Percentiles rank a stretch among this genome's conserved stretches.
Conservation (phyloP, 352 stramenopile species). For the Phytopythium oedochilum region DNA sequence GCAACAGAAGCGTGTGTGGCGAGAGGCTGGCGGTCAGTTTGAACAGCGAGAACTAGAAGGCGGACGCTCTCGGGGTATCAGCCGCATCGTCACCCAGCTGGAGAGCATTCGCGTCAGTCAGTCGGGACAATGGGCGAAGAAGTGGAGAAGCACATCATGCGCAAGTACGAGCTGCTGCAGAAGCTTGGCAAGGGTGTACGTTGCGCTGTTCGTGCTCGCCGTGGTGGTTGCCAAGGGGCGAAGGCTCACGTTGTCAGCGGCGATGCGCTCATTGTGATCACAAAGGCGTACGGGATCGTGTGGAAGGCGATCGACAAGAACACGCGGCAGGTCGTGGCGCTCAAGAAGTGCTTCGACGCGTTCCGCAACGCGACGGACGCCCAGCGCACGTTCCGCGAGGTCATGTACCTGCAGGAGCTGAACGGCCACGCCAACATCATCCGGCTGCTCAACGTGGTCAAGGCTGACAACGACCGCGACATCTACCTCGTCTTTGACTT, state of each 20-base stretch:
- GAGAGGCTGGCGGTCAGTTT: background rate
- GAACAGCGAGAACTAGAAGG: background rate
- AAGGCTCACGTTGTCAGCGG: background rate
- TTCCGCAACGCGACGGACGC: slow-evolving; percentile 95
- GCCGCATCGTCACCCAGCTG: background rate
- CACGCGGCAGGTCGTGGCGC: slow-evolving; percentile 84
- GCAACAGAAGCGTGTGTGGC: background rate
- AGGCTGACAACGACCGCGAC: slow-evolving; percentile 94
- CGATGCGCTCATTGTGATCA: background rate
- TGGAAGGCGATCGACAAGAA: slow-evolving; percentile 96
- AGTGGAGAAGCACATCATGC: slow-evolving; percentile 91
- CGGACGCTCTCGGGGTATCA: background rate
- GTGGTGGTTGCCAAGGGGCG: background rate
- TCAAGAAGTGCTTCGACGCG: slow-evolving; percentile 97
- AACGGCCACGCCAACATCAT: slow-evolving; percentile 95
- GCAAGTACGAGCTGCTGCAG: slow-evolving; percentile 92
- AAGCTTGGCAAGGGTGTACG: slow-evolving; percentile 91
- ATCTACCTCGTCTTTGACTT: slow-evolving; percentile 98
- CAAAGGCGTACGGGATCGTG: slow-evolving; percentile 93
- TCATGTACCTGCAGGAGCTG: slow-evolving; percentile 95
- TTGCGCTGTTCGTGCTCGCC: slow-evolving; percentile 1
- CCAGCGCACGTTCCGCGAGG: slow-evolving; percentile 93
- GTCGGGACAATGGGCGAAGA: slow-evolving; percentile 82
- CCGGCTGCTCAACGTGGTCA: slow-evolving; percentile 90
- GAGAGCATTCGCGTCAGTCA: background rate